Evolutionary conservation across 1,139 yeast genomes (phyloP), one percentile per base, ranked within the genome.

Genomic region (Saccharomyces hybrid): DNA sequence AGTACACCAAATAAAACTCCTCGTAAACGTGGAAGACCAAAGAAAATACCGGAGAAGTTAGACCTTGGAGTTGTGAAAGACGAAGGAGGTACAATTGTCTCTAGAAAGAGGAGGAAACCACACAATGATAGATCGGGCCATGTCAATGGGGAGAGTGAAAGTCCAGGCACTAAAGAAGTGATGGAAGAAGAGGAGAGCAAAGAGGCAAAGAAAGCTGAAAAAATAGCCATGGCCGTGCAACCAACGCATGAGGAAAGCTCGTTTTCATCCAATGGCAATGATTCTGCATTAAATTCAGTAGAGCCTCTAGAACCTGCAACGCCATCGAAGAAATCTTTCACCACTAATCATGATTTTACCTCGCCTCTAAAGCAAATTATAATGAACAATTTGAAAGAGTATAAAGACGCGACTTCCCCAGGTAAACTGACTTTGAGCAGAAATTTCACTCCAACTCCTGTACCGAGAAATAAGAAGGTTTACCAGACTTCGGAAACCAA

Each of bases 401-500:
- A 60, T 55, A 54, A 59, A 51, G 58, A 61, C 25, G 54, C 56
- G 44, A 53, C 64, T 62, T 51, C 55, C 55, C 48, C 62, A 54
- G 27, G 59, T 55, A 66, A 58, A 57, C 57, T 58, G 66, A 70
- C 55, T 60, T 58, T 58, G 66, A 58, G 70, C 58, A 58, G 68
- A 32, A 61, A 60, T 58, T 73, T 68, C 61, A 68, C 63, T 1
- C 71, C 74, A 8, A 67, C 78, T 0, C 78, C 78, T 3, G 57
- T 73, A 34, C 74, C 76, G 25, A 68, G 70, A 5, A 75, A 73
- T 34, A 52, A 48, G 23, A 52, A 49, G 23, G 47, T 31, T 32
- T 66, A 67, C 11, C 62, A 64, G 25, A 70, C 69, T 41, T 70
- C 75, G 25, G 75, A 76, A 47, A 71, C 75, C 38, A 83, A 78